Evolutionary conservation across 495 filamentous ascomycete species (phyloP), one percentile per base, ranked within the genome.

Genomic region (Penicillium antarcticum): DNA sequence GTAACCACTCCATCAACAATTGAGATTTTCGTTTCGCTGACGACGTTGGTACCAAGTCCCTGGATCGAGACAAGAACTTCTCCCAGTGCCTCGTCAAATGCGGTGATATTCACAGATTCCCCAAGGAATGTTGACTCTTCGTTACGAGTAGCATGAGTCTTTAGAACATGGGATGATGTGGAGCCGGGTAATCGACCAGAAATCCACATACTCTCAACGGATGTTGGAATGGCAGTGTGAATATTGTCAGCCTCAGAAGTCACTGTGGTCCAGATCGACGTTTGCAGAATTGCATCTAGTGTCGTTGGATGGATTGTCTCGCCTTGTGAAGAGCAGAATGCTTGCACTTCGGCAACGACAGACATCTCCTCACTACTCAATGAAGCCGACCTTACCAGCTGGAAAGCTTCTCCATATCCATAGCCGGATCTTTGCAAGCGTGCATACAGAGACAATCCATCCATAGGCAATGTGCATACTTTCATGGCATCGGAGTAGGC

Each of bases 261-360:
- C 14, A 41, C 38, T 5, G 18, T 19, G 9, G 47, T 14, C 32
- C 18, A 46, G 1, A 47, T 26, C 3, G 46, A 29, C 14, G 46
- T 56, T n/a, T 70, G 67, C 2, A 70, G 34, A 7, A 66, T 45
- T 3, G 45, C 58, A 36, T 70, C 67, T 3, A 68, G 35, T 0
- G 63, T 62, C 1, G 62, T 61, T 10, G 67, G 67, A 41, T 70
- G 67, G 16, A 70, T 56, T 1, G 60, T 48, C 13, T 67, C 23
- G 18, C 29, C 21, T 6, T 21, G 17, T 1, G 29, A 31, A 13
- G n/a, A 36, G 1, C 39, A 45, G 11, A 36, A 36, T 18, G 8
- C 24, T 19, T 26, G 7, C 19, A 40, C 37, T 5, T 40, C 16
- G 1, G 16, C 16, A 21, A 40, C 16, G 2, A 40, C 37, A 19